Evolutionary conservation across 306 rosid genomes (phyloP), one percentile per base, ranked within the genome.

Genomic region (Ochetophila trinervis): DNA sequence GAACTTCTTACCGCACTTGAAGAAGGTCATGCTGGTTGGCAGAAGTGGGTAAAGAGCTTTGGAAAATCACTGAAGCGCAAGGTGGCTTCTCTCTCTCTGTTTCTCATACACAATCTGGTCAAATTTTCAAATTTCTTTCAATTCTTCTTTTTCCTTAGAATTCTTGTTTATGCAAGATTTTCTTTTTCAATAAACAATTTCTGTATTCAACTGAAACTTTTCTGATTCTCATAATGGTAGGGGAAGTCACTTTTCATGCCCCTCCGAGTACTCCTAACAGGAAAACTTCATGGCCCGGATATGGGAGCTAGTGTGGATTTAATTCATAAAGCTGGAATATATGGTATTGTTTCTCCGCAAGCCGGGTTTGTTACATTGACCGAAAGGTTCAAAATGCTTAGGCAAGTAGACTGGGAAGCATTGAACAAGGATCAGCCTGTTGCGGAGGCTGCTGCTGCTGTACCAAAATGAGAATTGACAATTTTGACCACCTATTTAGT

Each of bases 241-340:
- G 95, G 96, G 37, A 92, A 92, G 86, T 84, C 85, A 6, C 93
- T 92, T 67, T 92, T 92, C 85, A 92, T 92, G 95, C 98, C 98
- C 2, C 87, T 92, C n/a, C 85, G 93, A 57, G 74, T 91, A 72
- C 61, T 92, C 53, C 79, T 92, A 76, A 92, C 98, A 0, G 98
- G 98, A 49, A 92, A 92, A 88, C 80, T 92, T 30, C 98, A 91
- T 21, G 98, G 98, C 75, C 91, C 91, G 0, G 98, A 93, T 67
- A 87, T 93, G 78, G 97, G 87, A 15, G 45, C 87, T 15, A 82
- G 82, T 59, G 52, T 93, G 32, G 63, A 76, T 42, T 75, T 89
- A 72, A 85, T 93, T 16, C 79, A 93, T 77, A 82, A 70, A 80
- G 98, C 94, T 34, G 95, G 82, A 52, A 57, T 51, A 24, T 53